Conservation (phyloP, 2,329 filamentous ascomycete genomes). For the Xylariaceae sp. region DNA sequence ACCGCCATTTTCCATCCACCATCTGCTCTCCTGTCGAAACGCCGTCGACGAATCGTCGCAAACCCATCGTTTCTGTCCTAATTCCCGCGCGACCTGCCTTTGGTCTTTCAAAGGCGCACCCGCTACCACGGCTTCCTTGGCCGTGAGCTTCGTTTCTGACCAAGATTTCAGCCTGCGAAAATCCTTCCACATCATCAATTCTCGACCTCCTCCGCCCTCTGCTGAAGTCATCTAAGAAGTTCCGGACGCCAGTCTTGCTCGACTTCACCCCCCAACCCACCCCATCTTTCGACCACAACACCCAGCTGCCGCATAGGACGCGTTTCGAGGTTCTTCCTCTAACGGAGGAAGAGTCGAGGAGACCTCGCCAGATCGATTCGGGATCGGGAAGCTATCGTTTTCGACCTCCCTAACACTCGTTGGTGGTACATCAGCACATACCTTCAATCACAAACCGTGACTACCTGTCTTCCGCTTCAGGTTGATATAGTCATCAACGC, state of each 20-base stretch:
- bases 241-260: slow-evolving; percentile 46
- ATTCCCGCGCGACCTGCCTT: slow-evolving; percentile 45
- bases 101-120: slow-evolving; percentile 63
- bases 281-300: slow-evolving; percentile 54
- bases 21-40: background rate
- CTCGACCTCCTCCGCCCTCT: slow-evolving; percentile 53
- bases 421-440: slow-evolving; percentile 16
- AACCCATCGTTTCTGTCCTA: background rate
- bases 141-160: slow-evolving; percentile 60
- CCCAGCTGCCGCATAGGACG: slow-evolving; percentile 99
- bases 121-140: slow-evolving; percentile 58
- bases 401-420: slow-evolving; percentile 84
- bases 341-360: slow-evolving; percentile 98
- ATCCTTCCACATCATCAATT: slow-evolving; percentile 64
- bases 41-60: background rate
- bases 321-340: slow-evolving; percentile 98
- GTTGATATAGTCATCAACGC: background rate
- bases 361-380: slow-evolving; percentile 88
- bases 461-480: slow-evolving; percentile 8
- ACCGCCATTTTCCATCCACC: too few relatives aligned
- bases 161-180: slow-evolving; percentile 67
- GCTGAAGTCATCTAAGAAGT: slow-evolving; percentile 44
- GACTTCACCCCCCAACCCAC: slow-evolving; percentile 43
- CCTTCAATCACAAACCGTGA: slow-evolving; percentile 11
- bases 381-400: slow-evolving; percentile 91